Evolutionary conservation across 805 yeast species (phyloP).

Genomic region (Saccharomycopsis babjevae): DNA sequence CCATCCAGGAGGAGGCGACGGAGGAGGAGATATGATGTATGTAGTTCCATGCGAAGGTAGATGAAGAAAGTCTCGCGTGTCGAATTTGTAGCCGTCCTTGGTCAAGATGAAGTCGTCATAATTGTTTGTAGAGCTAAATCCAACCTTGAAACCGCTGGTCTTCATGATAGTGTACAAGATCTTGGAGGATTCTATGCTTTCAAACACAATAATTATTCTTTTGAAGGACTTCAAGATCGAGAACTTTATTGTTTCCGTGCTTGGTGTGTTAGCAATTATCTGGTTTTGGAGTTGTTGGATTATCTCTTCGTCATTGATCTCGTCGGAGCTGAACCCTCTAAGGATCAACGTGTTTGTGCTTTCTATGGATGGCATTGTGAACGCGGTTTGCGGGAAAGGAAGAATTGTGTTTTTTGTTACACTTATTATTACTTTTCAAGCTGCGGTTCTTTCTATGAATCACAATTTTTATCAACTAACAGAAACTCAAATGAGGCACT

Average conservation of each 20-base stretch:
- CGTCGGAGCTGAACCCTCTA: conserved; percentile 18
- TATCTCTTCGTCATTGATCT: conserved; percentile 18
- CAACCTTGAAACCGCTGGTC: conserved; percentile 14
- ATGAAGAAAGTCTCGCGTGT: conserved; percentile 14
- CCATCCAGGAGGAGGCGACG: conserved; percentile 20
- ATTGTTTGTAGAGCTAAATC: conserved; percentile 14
- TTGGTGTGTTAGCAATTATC: conserved; percentile 19
- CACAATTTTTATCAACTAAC: too few relatives aligned
- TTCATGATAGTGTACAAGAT: conserved; percentile 10
- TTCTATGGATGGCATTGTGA: conserved; percentile 1
- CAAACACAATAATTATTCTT: conserved; percentile 23
- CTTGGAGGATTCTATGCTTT: conserved; percentile 6
- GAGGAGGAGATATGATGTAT: conserved; percentile 18
- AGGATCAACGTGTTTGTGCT: conserved; percentile 24
- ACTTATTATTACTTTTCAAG: too few relatives aligned
- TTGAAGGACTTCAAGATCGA: conserved; percentile 22
- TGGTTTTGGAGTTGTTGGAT: conserved; percentile 22
- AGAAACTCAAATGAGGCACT: too few relatives aligned
- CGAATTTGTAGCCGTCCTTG: conserved; percentile 13
- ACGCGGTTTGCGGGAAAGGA: not conserved
- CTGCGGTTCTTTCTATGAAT: too few relatives aligned
- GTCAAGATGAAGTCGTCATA: conserved; percentile 16
- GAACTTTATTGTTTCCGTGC: conserved; percentile 21
- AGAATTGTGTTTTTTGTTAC: too few relatives aligned
- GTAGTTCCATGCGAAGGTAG: conserved; percentile 17